phyloP scores from a whole-genome alignment of 345 rosid genomes.

The Populus davidiana region DNA sequence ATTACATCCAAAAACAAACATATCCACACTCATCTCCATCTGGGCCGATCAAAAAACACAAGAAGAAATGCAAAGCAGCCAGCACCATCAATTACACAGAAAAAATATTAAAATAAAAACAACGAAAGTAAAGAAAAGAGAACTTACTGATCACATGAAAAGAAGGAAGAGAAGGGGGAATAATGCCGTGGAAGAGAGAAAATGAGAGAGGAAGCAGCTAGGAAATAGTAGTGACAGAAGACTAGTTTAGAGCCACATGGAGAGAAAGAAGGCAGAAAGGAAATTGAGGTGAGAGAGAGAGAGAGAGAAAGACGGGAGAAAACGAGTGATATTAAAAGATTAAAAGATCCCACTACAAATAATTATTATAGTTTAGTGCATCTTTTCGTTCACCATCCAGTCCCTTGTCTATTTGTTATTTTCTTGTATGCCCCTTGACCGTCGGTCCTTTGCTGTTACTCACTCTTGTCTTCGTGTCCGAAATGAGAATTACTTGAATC shows the following conservation, averaged over 20 bases:
- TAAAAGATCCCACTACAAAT: neutral
- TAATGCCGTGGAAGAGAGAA: slow-evolving; percentile 7
- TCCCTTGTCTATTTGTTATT: slow-evolving; percentile 5
- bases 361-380: neutral
- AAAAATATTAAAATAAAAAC: neutral
- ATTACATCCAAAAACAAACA: neutral
- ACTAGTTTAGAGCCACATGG: slow-evolving; percentile 33
- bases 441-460: neutral
- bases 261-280: neutral
- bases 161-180: neutral
- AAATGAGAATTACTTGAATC: neutral
- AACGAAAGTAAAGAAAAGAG: neutral
- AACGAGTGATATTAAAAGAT: slow-evolving; percentile 30
- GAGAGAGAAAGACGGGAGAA: neutral
- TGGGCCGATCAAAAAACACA: neutral
- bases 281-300: neutral
- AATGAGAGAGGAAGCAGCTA: neutral
- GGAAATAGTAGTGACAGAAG: slow-evolving; percentile 5
- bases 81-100: slow-evolving; percentile 2
- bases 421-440: neutral
- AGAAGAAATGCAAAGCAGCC: slow-evolving; percentile 4
- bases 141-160: slow-evolving; percentile 60
- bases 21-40: neutral
- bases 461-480: neutral
- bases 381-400: neutral